Percentiles rank a stretch among this genome's conserved stretches.
Conservation (phyloP, 2,329 filamentous ascomycete genomes). For the Rugonectria rugulosa region DNA sequence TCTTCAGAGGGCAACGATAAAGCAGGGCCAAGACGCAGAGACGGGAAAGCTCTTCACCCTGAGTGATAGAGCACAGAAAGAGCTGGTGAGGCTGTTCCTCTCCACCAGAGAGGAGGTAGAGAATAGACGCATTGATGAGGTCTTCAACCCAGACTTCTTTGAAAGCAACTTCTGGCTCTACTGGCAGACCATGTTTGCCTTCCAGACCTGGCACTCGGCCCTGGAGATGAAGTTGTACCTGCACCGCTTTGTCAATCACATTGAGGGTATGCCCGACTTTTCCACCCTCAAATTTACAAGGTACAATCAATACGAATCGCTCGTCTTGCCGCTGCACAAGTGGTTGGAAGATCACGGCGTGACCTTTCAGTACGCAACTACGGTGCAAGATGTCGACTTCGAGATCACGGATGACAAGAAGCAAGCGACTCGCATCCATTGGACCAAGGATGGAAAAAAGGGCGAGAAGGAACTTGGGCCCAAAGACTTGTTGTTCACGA, state of each 20-base stretch:
- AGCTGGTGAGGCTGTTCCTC: constrained; percentile 28
- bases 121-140: constrained; percentile 18
- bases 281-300: constrained; percentile 24
- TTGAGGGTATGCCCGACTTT: constrained; percentile 25
- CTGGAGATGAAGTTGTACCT: constrained; percentile 26
- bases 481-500: constrained; percentile 20
- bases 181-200: constrained; percentile 29
- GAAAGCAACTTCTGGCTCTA: constrained; percentile 27
- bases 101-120: constrained; percentile 20
- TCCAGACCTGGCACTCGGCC: constrained; percentile 26
- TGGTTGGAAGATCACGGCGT: constrained; percentile 25
- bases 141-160: constrained; percentile 21
- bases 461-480: constrained; percentile 11
- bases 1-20: constrained; percentile 40
- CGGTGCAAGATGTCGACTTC: constrained; percentile 23
- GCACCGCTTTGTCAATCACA: constrained; percentile 24
- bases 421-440: constrained; percentile 20
- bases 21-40: constrained; percentile 37
- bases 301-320: constrained; percentile 26
- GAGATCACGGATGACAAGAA: constrained; percentile 8
- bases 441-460: constrained; percentile 8
- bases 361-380: constrained; percentile 20
- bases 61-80: constrained; percentile 36
- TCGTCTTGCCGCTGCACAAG: constrained; percentile 20
- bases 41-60: constrained; percentile 38